Evolutionary conservation across 1,284 basidiomycete genomes (phyloP), one percentile per base, ranked within the genome.

Genomic region (Singerocomus inundabilis): DNA sequence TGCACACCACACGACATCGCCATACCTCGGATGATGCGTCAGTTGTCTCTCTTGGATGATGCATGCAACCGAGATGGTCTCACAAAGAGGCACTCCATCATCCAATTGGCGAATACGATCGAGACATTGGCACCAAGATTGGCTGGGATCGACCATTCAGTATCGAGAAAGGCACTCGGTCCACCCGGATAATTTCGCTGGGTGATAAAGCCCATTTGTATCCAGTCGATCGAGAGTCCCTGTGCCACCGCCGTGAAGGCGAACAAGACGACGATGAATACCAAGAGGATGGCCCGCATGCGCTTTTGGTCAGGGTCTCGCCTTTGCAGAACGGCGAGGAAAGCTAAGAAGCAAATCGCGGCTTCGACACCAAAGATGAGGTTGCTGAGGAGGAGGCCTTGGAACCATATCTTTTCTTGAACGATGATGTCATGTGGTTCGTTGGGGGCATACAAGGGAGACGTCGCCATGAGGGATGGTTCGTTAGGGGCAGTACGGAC

Each of bases 111-210:
- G 26, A 26, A 33, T 6, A 57, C 50, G 12, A 21, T 13, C 44
- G 54, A 35, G 24, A 59, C 31, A 1, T 9, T 47, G 6, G 36
- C 15, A 6, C 15, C 30, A n/a, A 57, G 8, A 29, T 42, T 48
- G 30, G 29, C 15, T 5, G 46, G 44, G n/a, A 16, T 11, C 8
- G 39, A 26, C 32, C 39, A 49, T 30, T 42, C 18, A 15, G 30
- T 12, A 1, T 2, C 32, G 24, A 57, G 47, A 71, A 30, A 49
- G 52, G 47, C 31, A 12, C 37, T 56, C 12, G 57, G 54, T 26
- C 56, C 56, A 13, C 57, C 56, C 0, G 57, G 57, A 29, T 59
- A 59, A 34, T 53, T 18, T 18, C 57, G 38, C 13, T 44, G 37
- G 10, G 36, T 48, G 33, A 57, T 44, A 24, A 56, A 57, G 2